Base-by-base conservation (phyloP, 2,329 filamentous ascomycete species). In the Chaetomiaceae sp. region DNA sequence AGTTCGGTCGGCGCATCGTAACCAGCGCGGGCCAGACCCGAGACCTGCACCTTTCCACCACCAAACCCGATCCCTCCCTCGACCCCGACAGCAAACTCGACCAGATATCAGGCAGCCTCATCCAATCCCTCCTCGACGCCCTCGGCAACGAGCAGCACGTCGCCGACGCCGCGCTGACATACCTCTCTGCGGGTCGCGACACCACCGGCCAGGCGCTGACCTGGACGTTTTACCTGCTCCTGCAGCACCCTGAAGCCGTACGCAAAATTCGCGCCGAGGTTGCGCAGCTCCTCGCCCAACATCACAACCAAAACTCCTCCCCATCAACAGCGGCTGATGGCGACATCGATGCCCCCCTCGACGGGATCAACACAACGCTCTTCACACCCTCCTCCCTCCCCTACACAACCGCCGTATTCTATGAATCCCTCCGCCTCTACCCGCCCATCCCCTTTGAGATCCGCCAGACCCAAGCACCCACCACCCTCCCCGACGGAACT, bases 371-470 rank as follows among this genome's bases (percentile, higher is more conserved):
- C 57, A 68, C 65, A 1, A 67, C 68, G 27, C 59, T 66, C 55
- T 74, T 74, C 33, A 73, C 71, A 2, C 73, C 79, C 0, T 42
- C 64, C 9, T 64, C 70, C 9, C 62, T 80, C 33, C 82, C 83
- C 3, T 84, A 81, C 64, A 75, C 74, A n/a, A 75, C 79, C 58
- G 81, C 83, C 34, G 75, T 80, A 12, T 84, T 85, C 63, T 82
- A 83, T 65, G 83, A 87, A 62, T 66, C 78, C 2, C 69, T 87
- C 3, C 77, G 83, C 4, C 70, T 86, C 6, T 84, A 80, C 58
- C 83, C 83, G 3, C 82, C 83, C 2, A 79, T 87, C 25, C 83
- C 83, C 1, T 82, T 87, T 56, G 83, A 87, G 63, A 78, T 87
- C 59, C 83, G 83, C 64, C 81, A 87, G 66, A 76, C 75, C 55